These are phyloP conservation scores for Cryomyces antarcticus DNA, from an alignment of 495 filamentous ascomycete genomes.

Conservation along the genomic window DNA sequence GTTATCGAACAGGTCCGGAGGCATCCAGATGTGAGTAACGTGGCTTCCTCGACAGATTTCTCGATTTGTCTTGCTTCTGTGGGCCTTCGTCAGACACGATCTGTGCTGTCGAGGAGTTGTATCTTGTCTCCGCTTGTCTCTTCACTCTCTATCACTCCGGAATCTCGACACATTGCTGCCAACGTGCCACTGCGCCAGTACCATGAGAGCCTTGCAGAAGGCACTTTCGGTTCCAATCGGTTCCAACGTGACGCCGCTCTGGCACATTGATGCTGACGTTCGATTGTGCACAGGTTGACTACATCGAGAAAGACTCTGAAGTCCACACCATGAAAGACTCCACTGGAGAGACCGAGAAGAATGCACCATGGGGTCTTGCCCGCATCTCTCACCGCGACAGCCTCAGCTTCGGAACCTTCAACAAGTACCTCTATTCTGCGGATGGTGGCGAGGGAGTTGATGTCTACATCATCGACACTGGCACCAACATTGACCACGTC, in stretches of 20 bases:
- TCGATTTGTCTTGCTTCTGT: too few relatives aligned
- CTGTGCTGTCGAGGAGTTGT: too few relatives aligned
- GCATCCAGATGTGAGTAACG: constrained; percentile 81
- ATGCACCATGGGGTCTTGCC: constrained; percentile 92
- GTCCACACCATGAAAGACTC: constrained; percentile 52
- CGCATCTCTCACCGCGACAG: constrained; percentile 86
- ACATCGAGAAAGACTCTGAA: constrained; percentile 82
- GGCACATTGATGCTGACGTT: too few relatives aligned
- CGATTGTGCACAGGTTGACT: constrained; percentile 50
- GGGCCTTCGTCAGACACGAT: too few relatives aligned
- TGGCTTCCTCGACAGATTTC: neutral
- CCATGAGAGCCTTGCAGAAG: too few relatives aligned
- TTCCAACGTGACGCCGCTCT: too few relatives aligned
- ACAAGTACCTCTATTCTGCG: constrained; percentile 87
- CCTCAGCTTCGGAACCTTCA: constrained; percentile 78
- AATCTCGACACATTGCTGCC: too few relatives aligned
- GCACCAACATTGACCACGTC: constrained; percentile 80
- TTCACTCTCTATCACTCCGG: too few relatives aligned
- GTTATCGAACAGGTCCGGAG: constrained; percentile 84
- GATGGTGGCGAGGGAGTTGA: constrained; percentile 96
- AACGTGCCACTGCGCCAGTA: too few relatives aligned
- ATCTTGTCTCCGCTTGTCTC: too few relatives aligned
- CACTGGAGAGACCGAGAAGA: constrained; percentile 49
- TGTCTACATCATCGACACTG: constrained; percentile 97
- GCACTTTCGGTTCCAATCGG: too few relatives aligned